phyloP scores from a whole-genome alignment of 2,329 filamentous ascomycete genomes.

The Fusarium kyushuense region DNA sequence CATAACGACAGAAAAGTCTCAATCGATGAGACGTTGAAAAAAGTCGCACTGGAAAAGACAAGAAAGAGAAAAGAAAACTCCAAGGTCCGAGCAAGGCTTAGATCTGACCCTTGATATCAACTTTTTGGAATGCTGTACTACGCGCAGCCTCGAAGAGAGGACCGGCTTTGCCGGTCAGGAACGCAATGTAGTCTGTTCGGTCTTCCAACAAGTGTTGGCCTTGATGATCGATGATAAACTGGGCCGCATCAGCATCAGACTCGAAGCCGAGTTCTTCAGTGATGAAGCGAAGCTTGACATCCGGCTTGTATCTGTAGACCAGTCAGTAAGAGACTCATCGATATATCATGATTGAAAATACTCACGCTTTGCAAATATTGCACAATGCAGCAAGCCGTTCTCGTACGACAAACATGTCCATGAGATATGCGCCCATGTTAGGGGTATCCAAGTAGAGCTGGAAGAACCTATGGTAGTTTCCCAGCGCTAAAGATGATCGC shows the following conservation, averaged over 20 bases:
- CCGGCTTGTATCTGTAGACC: constrained; percentile 83
- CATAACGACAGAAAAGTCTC: constrained; percentile 28
- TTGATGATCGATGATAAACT: constrained; percentile 87
- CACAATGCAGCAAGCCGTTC: constrained; percentile 92
- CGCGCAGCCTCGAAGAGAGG: constrained; percentile 80
- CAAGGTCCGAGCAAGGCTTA: constrained; percentile 58
- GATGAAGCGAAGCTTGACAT: constrained; percentile 89
- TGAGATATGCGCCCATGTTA: constrained; percentile 97
- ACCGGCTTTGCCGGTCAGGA: constrained; percentile 80
- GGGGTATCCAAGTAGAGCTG: constrained; percentile 93
- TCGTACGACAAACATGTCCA: constrained; percentile 98
- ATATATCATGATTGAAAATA: constrained; percentile 42
- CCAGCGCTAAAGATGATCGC: constrained; percentile 89
- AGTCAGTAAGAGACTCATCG: constrained; percentile 59
- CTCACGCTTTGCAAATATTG: constrained; percentile 95
- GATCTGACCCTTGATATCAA: constrained; percentile 98
- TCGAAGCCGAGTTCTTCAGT: constrained; percentile 97
- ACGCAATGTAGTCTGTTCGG: constrained; percentile 77
- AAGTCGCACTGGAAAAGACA: constrained; percentile 22
- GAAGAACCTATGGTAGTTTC: constrained; percentile 99
- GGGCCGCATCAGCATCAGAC: constrained; percentile 87
- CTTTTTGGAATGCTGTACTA: constrained; percentile 79
- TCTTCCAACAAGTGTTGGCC: constrained; percentile 83
- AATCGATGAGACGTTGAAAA: constrained; percentile 22
- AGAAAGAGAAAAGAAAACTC: constrained; percentile 18